Conservation (phyloP, 768 basidiomycete species). For the Mycena alexandri region DNA sequence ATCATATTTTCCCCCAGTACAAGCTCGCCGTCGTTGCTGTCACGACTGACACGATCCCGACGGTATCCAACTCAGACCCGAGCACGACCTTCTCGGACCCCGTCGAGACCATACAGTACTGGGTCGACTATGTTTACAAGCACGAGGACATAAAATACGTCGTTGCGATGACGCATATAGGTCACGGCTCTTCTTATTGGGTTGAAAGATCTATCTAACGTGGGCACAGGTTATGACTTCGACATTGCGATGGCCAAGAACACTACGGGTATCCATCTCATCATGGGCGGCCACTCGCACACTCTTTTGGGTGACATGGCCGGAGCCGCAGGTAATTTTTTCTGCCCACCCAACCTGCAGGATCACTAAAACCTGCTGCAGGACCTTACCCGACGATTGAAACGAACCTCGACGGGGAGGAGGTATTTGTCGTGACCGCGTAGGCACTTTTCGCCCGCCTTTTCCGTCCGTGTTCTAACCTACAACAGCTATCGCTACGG, state of each 20-base stretch:
- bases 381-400: conserved; percentile 61
- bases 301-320: conserved; percentile 58
- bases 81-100: conserved; percentile 56
- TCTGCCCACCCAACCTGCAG: too few relatives aligned
- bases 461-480: background rate
- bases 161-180: conserved; percentile 61
- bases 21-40: conserved; percentile 57
- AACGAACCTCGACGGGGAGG: conserved; percentile 58
- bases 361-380: background rate
- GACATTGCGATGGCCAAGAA: conserved; percentile 57
- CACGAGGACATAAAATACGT: conserved; percentile 53
- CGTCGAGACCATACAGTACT: conserved; percentile 50
- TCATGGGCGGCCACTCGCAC: conserved; percentile 60
- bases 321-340: conserved; percentile 39
- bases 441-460: conserved; percentile 2
- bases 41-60: conserved; percentile 56
- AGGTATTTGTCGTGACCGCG: conserved; percentile 61
- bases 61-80: conserved; percentile 53
- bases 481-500: conserved; percentile 54
- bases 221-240: conserved; percentile 47
- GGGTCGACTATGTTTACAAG: conserved; percentile 52
- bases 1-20: conserved; percentile 54
- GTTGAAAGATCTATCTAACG: too few relatives aligned
- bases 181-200: too few relatives aligned
- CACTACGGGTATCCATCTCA: conserved; percentile 55